Conservation (phyloP, 805 yeast genomes). For the Isabelozyma gotoi region DNA sequence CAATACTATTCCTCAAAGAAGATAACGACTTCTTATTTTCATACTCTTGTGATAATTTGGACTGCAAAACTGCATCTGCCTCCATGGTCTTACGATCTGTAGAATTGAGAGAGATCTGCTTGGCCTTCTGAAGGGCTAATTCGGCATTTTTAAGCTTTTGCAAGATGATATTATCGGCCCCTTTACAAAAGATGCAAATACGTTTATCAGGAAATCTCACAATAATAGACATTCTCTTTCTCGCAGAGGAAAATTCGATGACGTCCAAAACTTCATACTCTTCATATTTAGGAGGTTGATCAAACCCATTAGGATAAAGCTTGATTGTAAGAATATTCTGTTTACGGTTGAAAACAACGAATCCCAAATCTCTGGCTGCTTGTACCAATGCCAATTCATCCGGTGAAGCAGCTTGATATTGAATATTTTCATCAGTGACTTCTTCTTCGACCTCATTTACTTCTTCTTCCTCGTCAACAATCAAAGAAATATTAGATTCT, state of each 20-base stretch:
- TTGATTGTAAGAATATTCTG: slow-evolving; percentile 62
- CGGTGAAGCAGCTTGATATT: slow-evolving; percentile 93
- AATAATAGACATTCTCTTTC: slow-evolving; percentile 94
- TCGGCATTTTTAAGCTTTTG: slow-evolving; percentile 64
- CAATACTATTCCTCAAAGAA: slow-evolving; percentile 28
- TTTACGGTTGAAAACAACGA: slow-evolving; percentile 70
- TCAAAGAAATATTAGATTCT: slow-evolving; percentile 2
- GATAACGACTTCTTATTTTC: slow-evolving; percentile 26
- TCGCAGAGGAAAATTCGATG: slow-evolving; percentile 80
- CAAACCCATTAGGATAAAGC: slow-evolving; percentile 82
- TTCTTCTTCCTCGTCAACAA: slow-evolving; percentile 2
- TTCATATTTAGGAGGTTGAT: slow-evolving; percentile 60
- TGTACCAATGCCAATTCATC: slow-evolving; percentile 92
- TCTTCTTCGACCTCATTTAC: slow-evolving; percentile 10
- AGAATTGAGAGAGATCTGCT: slow-evolving; percentile 59
- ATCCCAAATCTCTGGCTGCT: slow-evolving; percentile 96
- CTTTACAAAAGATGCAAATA: slow-evolving; percentile 82
- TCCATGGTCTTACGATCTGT: slow-evolving; percentile 70
- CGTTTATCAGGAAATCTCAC: slow-evolving; percentile 74
- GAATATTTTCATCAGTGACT: slow-evolving; percentile 47
- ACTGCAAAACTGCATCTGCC: slow-evolving; percentile 69
- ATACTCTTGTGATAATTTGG: slow-evolving; percentile 41
- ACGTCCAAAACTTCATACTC: slow-evolving; percentile 73
- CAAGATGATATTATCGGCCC: slow-evolving; percentile 89
- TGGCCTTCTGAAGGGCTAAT: slow-evolving; percentile 61